These are phyloP conservation scores for Geosiphon pyriformis DNA, from an alignment of 192 early-diverging fungal species.

Conservation along the genomic window DNA sequence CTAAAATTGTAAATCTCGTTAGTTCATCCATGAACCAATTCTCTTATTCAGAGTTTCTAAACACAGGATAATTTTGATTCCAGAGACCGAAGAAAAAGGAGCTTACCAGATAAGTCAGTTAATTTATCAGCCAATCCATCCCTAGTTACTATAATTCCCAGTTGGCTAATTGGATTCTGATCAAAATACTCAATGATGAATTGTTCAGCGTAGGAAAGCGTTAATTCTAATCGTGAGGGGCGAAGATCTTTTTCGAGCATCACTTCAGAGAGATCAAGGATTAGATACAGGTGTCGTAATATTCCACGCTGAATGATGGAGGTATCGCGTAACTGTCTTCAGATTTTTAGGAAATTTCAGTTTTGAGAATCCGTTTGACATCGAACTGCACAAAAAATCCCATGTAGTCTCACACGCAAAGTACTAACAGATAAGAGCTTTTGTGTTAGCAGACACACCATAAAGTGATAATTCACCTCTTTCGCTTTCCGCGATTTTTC, in stretches of 20 bases:
- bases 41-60: background rate
- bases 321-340: slow-evolving; percentile 57
- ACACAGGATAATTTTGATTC: background rate
- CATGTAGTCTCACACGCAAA: no score
- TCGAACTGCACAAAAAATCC: no score
- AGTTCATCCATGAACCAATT: background rate
- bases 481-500: slow-evolving; percentile 65
- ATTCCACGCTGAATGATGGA: slow-evolving; percentile 72
- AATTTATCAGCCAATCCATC: slow-evolving; percentile 83
- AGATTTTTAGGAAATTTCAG: background rate
- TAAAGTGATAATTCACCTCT: slow-evolving; percentile 51
- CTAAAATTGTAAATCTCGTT: slow-evolving; percentile 22
- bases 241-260: slow-evolving; percentile 84
- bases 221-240: slow-evolving; percentile 75
- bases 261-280: slow-evolving; percentile 76
- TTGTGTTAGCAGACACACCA: no score
- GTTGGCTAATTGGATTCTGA: slow-evolving; percentile 90
- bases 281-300: slow-evolving; percentile 74
- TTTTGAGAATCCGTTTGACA: no score
- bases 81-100: background rate
- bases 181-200: slow-evolving; percentile 91
- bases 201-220: slow-evolving; percentile 54
- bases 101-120: slow-evolving; percentile 72
- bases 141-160: slow-evolving; percentile 76
- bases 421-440: no score